A percentile compares a stretch with the other conserved stretches of the same genome.
phyloP scores from a whole-genome alignment of 1,284 basidiomycete species.

The Stygiomarasmius scandens region DNA sequence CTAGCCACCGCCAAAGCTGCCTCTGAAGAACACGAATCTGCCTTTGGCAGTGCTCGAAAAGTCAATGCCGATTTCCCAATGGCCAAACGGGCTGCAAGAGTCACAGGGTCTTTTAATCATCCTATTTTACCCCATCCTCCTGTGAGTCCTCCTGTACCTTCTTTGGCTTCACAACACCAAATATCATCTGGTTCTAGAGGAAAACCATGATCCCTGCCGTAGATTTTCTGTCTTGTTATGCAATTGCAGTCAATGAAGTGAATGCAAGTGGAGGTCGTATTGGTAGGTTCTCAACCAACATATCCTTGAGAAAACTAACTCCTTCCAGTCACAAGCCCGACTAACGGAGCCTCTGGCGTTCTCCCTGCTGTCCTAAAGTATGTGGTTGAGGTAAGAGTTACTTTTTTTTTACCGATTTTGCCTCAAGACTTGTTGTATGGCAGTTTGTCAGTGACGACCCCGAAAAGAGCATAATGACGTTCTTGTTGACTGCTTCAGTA shows the following conservation, averaged over 20 bases:
- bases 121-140: slow-evolving; percentile 81
- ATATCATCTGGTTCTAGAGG: no score
- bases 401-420: background rate
- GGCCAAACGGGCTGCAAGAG: slow-evolving; percentile 46
- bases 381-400: slow-evolving; percentile 66
- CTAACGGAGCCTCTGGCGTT: slow-evolving; percentile 87
- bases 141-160: slow-evolving; percentile 43
- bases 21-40: background rate
- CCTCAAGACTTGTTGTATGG: background rate
- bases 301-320: no score
- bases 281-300: background rate
- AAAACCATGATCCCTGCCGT: slow-evolving; percentile 89
- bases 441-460: slow-evolving; percentile 89
- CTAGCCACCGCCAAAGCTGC: background rate
- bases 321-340: slow-evolving; percentile 81
- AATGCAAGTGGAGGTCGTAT: slow-evolving; percentile 93
- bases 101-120: slow-evolving; percentile 83
- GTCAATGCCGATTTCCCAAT: slow-evolving; percentile 11
- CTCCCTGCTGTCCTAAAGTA: slow-evolving; percentile 93
- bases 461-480: slow-evolving; percentile 84
- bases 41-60: background rate
- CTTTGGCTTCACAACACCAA: slow-evolving; percentile 11
- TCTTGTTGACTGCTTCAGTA: slow-evolving; percentile 82
- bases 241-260: slow-evolving; percentile 89
- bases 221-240: slow-evolving; percentile 93